phyloP scores from a whole-genome alignment of 768 basidiomycete genomes.

The Paxillus rubicundulus region DNA sequence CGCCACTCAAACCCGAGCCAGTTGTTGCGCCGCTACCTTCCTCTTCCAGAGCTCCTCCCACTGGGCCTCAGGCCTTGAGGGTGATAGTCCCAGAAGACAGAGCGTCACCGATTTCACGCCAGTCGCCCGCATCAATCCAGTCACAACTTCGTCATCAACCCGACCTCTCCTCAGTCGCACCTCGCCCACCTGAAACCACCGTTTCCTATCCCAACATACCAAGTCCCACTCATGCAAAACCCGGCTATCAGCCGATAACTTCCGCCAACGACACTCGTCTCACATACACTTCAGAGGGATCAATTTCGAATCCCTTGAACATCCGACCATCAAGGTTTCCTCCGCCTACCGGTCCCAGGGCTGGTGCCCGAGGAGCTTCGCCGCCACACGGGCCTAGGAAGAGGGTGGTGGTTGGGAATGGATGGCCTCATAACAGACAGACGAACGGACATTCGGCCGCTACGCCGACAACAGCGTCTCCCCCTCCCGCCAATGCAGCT shows the following conservation, averaged over 20 bases:
- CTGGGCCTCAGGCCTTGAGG: conserved; percentile 9
- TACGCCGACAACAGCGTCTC: conserved; percentile 13
- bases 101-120: conserved; percentile 2
- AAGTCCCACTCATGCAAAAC: conserved; percentile 17
- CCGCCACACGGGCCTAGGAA: conserved; percentile 16
- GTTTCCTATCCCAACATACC: conserved; percentile 11
- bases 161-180: conserved; percentile 12
- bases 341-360: conserved; percentile 12
- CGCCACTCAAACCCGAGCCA: conserved; percentile 21
- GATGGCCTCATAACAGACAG: conserved; percentile 42
- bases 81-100: conserved; percentile 12
- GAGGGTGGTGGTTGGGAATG: conserved; percentile 43
- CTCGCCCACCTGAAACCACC: conserved; percentile 15
- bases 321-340: conserved; percentile 46
- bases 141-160: conserved; percentile 12
- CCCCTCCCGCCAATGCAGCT: conserved; percentile 8
- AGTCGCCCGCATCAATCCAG: conserved; percentile 9
- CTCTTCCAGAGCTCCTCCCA: conserved; percentile 9
- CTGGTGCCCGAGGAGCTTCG: conserved; percentile 6
- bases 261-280: conserved; percentile 31
- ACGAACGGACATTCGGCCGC: conserved; percentile 22
- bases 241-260: conserved; percentile 26
- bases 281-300: conserved; percentile 40
- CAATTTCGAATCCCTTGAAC: conserved; percentile 51
- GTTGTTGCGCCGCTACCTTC: conserved; percentile 9